Conservation (phyloP, 1,139 yeast genomes). For the Diutina ranongensis region DNA sequence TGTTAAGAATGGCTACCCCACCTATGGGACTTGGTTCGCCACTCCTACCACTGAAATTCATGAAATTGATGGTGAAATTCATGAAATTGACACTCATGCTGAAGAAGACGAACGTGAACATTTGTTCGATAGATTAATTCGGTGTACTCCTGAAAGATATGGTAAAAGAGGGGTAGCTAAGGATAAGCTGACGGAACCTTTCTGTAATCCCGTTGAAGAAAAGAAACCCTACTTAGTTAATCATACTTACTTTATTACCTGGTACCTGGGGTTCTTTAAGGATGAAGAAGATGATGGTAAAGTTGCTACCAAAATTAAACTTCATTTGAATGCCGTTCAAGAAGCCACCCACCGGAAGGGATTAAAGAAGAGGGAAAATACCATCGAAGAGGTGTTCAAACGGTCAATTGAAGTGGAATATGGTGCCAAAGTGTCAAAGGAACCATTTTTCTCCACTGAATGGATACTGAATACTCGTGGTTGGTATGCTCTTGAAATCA, state of each 20-base stretch:
- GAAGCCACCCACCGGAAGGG: constrained; percentile 48
- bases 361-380: constrained; percentile 23
- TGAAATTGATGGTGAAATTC: constrained; percentile 40
- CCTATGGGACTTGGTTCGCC: constrained; percentile 67
- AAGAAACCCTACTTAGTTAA: constrained; percentile 43
- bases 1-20: constrained; percentile 56
- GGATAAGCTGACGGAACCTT: constrained; percentile 52
- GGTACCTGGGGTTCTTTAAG: constrained; percentile 59
- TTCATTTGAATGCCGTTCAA: constrained; percentile 57
- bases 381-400: constrained; percentile 12
- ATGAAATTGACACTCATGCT: constrained; percentile 39
- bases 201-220: constrained; percentile 64
- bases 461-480: constrained; percentile 65
- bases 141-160: constrained; percentile 77
- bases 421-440: constrained; percentile 29
- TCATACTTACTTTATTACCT: constrained; percentile 60
- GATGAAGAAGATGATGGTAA: constrained; percentile 20
- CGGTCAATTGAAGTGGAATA: constrained; percentile 27
- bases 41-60: constrained; percentile 49
- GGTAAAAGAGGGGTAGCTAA: constrained; percentile 52
- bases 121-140: constrained; percentile 59
- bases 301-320: constrained; percentile 35
- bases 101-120: constrained; percentile 65
- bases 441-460: constrained; percentile 52
- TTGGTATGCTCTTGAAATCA: constrained; percentile 44